Percentiles rank a stretch among this genome's conserved stretches.
Evolutionary conservation across 2,329 filamentous ascomycete genomes (phyloP).

Genomic region (Alternaria gansuensis): DNA sequence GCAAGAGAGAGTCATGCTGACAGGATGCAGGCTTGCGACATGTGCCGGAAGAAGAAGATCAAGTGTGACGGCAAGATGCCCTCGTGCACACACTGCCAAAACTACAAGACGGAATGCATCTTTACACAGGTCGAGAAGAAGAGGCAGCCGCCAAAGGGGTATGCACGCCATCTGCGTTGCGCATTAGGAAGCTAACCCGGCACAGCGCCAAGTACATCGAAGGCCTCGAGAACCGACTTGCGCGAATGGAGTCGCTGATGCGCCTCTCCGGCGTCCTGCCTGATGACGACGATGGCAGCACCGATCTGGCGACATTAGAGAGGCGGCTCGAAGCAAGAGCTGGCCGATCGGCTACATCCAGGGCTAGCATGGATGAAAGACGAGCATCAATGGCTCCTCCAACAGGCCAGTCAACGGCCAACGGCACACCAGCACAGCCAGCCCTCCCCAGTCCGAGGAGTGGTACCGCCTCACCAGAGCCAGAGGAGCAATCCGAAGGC

Average conservation of each 20-base stretch:
- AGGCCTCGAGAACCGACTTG: conserved; percentile 90
- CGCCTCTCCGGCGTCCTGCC: conserved; percentile 85
- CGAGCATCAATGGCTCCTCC: conserved; percentile 49
- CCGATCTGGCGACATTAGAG: conserved; percentile 87
- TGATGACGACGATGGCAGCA: conserved; percentile 84
- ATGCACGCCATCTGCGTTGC: neutral
- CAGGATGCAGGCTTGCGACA: conserved; percentile 78
- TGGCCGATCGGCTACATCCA: conserved; percentile 35
- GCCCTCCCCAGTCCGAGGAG: conserved; percentile 62
- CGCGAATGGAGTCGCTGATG: conserved; percentile 93
- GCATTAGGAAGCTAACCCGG: conserved; percentile 13
- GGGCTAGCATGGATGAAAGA: conserved; percentile 46
- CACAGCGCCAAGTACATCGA: conserved; percentile 94
- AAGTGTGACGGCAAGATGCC: conserved; percentile 98
- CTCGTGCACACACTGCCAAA: conserved; percentile 92
- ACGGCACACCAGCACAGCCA: conserved; percentile 56
- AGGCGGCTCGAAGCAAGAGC: conserved; percentile 69
- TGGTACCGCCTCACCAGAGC: conserved; percentile 61
- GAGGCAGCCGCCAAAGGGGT: conserved; percentile 96
- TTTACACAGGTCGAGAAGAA: conserved; percentile 99
- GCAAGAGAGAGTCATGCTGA: conserved; percentile 30
- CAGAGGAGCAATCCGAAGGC: conserved; percentile 50
- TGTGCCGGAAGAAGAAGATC: conserved; percentile 96
- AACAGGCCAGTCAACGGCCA: conserved; percentile 36
- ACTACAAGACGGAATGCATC: conserved; percentile 97